Percentiles rank a stretch among this genome's conserved stretches.
Evolutionary conservation across 2,329 filamentous ascomycete species (phyloP).

Genomic region (Diplodia mutila): DNA sequence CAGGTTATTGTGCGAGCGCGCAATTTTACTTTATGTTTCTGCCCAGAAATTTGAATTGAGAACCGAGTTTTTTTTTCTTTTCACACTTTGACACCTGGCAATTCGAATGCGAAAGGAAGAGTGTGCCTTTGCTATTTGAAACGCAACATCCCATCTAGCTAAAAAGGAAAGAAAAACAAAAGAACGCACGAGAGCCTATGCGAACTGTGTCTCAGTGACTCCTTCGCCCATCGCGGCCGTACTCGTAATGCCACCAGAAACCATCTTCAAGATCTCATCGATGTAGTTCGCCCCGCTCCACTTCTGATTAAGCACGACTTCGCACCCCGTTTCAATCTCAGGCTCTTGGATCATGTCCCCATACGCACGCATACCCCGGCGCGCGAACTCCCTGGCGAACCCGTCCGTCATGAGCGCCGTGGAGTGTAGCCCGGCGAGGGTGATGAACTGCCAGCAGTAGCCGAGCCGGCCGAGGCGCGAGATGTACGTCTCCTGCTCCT

Average conservation of each 20-base stretch:
- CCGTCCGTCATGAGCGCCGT: slow-evolving; percentile 89
- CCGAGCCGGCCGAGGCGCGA: slow-evolving; percentile 80
- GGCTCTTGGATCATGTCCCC: slow-evolving; percentile 97
- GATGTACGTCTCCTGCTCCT: slow-evolving; percentile 99
- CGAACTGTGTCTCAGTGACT: slow-evolving; percentile 97
- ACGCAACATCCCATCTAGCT: too few relatives aligned
- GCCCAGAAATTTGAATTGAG: too few relatives aligned
- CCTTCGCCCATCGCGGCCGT: slow-evolving; percentile 97
- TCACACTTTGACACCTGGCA: too few relatives aligned
- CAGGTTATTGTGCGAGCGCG: too few relatives aligned
- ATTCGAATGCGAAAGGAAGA: too few relatives aligned
- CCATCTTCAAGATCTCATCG: slow-evolving; percentile 95
- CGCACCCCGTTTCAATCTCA: slow-evolving; percentile 86
- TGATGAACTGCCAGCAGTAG: slow-evolving; percentile 99
- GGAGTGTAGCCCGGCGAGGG: slow-evolving; percentile 91
- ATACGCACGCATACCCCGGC: slow-evolving; percentile 91
- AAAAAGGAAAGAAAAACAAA: too few relatives aligned
- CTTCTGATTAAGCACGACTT: slow-evolving; percentile 98
- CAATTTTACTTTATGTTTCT: too few relatives aligned
- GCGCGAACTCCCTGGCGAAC: slow-evolving; percentile 80
- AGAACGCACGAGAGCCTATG: slow-evolving; percentile 41
- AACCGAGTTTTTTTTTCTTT: too few relatives aligned
- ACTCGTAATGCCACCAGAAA: slow-evolving; percentile 86
- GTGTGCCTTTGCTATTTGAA: too few relatives aligned
- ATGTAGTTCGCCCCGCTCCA: slow-evolving; percentile 96